Conservation (phyloP, 805 yeast genomes). For the Candida ulmi region DNA sequence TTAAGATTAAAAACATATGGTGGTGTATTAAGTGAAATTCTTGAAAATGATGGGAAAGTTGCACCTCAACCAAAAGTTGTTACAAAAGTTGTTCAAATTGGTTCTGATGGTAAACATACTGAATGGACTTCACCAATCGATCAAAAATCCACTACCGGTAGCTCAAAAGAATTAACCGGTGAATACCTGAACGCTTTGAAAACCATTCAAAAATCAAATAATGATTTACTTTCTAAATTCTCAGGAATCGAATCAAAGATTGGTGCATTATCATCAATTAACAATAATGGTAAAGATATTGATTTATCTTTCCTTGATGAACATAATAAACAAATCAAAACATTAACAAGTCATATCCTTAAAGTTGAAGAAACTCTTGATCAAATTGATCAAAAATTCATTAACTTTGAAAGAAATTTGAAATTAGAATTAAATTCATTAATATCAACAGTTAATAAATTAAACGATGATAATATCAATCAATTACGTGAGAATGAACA, state of each 20-base stretch:
- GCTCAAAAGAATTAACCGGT: constrained; percentile 2
- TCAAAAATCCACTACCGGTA: constrained; percentile 11
- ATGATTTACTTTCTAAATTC: constrained; percentile 12
- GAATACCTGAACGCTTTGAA: constrained; percentile 7
- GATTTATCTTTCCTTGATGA: constrained; percentile 19
- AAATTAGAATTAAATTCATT: constrained; percentile 3
- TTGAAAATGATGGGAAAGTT: constrained; percentile 48
- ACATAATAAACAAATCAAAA: constrained; percentile 11
- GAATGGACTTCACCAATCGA: constrained; percentile 12
- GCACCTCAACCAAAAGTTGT: constrained; percentile 41
- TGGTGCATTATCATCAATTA: constrained; percentile 9
- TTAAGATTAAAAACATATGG: constrained; percentile 52
- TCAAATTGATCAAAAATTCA: constrained; percentile 5
- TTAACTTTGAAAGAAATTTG: constrained; percentile 3
- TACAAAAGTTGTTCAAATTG: constrained; percentile 32
- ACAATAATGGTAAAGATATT: constrained; percentile 6
- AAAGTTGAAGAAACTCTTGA: constrained; percentile 2
- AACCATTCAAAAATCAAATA: constrained; percentile 14
- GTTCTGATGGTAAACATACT: constrained; percentile 27
- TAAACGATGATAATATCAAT: constrained; percentile 16
- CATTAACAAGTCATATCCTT: constrained; percentile 1
- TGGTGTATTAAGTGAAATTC: constrained; percentile 47
- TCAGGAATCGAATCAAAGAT: constrained; percentile 13
- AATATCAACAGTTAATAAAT: constrained; percentile 6
- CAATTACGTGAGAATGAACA: constrained; percentile 22